Evolutionary conservation across 1,284 basidiomycete species (phyloP).

Genomic region (Leucoagaricus sp.): DNA sequence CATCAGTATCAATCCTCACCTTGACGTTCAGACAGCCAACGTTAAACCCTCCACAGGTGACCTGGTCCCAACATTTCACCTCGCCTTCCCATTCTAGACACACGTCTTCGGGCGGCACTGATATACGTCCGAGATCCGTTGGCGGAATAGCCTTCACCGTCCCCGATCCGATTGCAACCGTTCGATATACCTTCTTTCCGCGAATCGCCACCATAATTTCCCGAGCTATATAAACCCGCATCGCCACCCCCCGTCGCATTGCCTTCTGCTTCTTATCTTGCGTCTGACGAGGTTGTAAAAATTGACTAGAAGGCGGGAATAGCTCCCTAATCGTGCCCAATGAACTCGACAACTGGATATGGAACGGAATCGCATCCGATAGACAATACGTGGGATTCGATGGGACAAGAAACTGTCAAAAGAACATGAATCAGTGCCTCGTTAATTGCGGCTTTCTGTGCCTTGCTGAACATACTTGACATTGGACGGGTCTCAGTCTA

Average conservation of each 20-base stretch:
- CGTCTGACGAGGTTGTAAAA: slow-evolving; percentile 17
- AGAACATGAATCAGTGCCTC: slow-evolving; percentile 9
- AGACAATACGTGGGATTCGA: slow-evolving; percentile 35
- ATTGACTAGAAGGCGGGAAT: slow-evolving; percentile 26
- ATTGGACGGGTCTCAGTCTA: slow-evolving; percentile 37
- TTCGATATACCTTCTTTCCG: slow-evolving; percentile 33
- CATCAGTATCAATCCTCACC: slow-evolving; percentile 26
- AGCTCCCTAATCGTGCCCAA: slow-evolving; percentile 33
- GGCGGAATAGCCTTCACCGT: slow-evolving; percentile 36
- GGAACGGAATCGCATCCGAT: slow-evolving; percentile 39
- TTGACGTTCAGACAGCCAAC: slow-evolving; percentile 35
- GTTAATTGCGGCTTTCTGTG: neutral
- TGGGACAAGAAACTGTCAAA: slow-evolving; percentile 34
- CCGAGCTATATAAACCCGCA: slow-evolving; percentile 37
- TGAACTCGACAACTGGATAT: slow-evolving; percentile 38
- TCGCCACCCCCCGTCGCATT: slow-evolving; percentile 11
- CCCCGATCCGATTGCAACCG: slow-evolving; percentile 33
- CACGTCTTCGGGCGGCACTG: slow-evolving; percentile 20
- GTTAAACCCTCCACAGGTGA: slow-evolving; percentile 36
- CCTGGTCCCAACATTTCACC: slow-evolving; percentile 33
- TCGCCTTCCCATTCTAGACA: slow-evolving; percentile 43
- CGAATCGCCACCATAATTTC: slow-evolving; percentile 37
- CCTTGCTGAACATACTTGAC: slow-evolving; percentile 37
- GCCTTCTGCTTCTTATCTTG: neutral
- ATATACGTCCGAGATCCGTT: slow-evolving; percentile 8